Conservation (phyloP, 2,329 filamentous ascomycete species). For the Cadophora malorum region DNA sequence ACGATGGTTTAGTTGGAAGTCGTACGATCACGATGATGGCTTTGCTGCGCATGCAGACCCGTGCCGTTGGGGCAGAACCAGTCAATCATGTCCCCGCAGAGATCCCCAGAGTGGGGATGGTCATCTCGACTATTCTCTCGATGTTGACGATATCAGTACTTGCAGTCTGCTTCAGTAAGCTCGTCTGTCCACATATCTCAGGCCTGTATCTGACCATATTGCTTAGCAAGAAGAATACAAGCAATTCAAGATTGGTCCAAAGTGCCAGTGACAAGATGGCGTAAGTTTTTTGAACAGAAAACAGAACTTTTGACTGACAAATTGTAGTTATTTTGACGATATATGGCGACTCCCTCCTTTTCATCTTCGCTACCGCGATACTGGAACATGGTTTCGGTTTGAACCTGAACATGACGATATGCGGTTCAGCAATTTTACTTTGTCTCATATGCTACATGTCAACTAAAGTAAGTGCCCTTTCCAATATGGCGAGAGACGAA, state of each 20-base stretch:
- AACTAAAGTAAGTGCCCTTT: slow-evolving; percentile 56
- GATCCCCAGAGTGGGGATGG: slow-evolving; percentile 45
- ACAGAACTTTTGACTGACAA: slow-evolving; percentile 9
- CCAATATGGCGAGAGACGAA: not conserved
- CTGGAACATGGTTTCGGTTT: slow-evolving; percentile 63
- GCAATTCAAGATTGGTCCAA: slow-evolving; percentile 27
- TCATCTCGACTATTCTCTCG: slow-evolving; percentile 29
- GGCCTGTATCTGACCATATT: not conserved
- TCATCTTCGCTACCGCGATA: slow-evolving; percentile 62
- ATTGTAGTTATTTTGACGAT: slow-evolving; percentile 51
- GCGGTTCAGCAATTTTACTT: slow-evolving; percentile 63
- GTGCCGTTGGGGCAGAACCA: slow-evolving; percentile 12
- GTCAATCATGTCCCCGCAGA: slow-evolving; percentile 35
- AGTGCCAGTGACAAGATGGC: slow-evolving; percentile 34
- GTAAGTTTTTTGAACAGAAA: slow-evolving; percentile 19
- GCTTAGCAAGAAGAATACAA: slow-evolving; percentile 26
- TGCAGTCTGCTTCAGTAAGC: slow-evolving; percentile 33
- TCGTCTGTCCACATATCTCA: not conserved
- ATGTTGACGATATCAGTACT: slow-evolving; percentile 30
- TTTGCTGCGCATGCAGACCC: slow-evolving; percentile 4
- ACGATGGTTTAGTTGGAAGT: slow-evolving; percentile 1
- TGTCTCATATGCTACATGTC: slow-evolving; percentile 67
- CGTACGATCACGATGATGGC: slow-evolving; percentile 20
- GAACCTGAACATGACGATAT: slow-evolving; percentile 56
- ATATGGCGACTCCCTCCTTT: slow-evolving; percentile 64